Base-by-base conservation (phyloP, 1,284 basidiomycete genomes). In the Rhizoctonia solani region DNA sequence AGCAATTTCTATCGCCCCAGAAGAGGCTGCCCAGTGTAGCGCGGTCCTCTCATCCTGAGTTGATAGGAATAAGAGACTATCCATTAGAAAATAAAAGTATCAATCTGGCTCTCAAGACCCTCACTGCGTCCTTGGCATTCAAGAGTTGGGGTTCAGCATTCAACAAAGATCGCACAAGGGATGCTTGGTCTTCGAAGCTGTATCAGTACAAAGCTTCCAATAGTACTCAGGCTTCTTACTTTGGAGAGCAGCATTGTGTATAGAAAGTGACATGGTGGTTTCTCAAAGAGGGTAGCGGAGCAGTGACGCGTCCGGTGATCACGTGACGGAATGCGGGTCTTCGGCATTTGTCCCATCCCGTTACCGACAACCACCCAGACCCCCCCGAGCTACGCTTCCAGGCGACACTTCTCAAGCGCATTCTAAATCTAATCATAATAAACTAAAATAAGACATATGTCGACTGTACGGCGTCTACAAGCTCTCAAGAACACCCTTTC, bases 1-100 rank as follows among this genome's bases (percentile, higher is more conserved):
- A 4, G 80, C 82, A 69, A 93, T 87, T 54, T 89, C 87, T 47
- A 87, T 78, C 44, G 87, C 85, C 66, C 88, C 72, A 9, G 86
- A 86, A 2, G 90, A 89, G 9, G 92, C 87, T 63, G 92, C 92
- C 91, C 92, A 95, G 74, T 97, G 95, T 11, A 97, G 79, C 2
- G 93, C 85, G 1, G 94, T 94, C 30, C 94, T 81, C n/a, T 85
- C 88, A 76, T 96, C 94, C 93, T 95, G 54, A 2, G 8, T 30
- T 68, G 49, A 41, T 39, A 27, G 46, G 54, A 44, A 63, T 30
- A 21, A n/a, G n/a, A n/a, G n/a, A n/a, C n/a, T n/a, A n/a, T n/a
- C n/a, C n/a, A n/a, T n/a, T n/a, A n/a, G n/a, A n/a, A n/a, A n/a
- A n/a, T n/a, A n/a, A n/a, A n/a, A n/a, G n/a, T n/a, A n/a, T n/a